Base-by-base conservation (phyloP, 2,329 filamentous ascomycete species). In the Raffaelea albimanens region DNA sequence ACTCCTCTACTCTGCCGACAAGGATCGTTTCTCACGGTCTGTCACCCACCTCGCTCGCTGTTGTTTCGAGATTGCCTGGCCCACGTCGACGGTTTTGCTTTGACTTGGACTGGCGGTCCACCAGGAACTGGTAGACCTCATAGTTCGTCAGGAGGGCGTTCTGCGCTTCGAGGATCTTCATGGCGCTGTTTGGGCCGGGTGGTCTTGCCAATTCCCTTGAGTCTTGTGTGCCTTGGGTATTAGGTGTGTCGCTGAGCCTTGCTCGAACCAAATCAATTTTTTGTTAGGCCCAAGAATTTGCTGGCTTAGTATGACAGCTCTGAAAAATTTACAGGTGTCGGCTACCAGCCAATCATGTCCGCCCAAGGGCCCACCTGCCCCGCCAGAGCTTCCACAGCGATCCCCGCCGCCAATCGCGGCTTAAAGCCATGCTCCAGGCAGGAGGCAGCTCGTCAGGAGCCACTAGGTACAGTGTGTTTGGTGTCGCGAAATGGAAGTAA, bases 81-180 rank as follows among this genome's bases (percentile, higher is more conserved):
- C 75, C 69, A 38, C 72, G 68, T 16, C 69, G 71, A 52, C 73
- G 73, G 46, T 67, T 63, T 39, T 67, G 64, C 57, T 76, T 71
- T 56, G 79, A 75, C 43, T 68, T 66, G 47, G 68, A 63, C 45
- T 51, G 50, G 13, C 52, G 54, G 21, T 81, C 73, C 5, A 66
- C 65, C 36, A 88, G 65, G 56, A 86, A 83, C 48, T 74, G 69
- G 57, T 81, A 82, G 53, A 88, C 83, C 69, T 88, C 85, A 54
- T 78, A 83, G 63, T 88, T 88, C 61, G 80, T 78, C 58, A 89
- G 69, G 39, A 82, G 73, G 5, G 82, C 82, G 25, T 78, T 78
- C 60, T 87, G 82, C 3, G 83, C 70, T 58, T 85, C 83, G 56
- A 87, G 67, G 58, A 89, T 77, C 74, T 86, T 83, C 80, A 83